Conservation (phyloP, 192 early-diverging fungal genomes). For the Gamsiella multidivaricata region DNA sequence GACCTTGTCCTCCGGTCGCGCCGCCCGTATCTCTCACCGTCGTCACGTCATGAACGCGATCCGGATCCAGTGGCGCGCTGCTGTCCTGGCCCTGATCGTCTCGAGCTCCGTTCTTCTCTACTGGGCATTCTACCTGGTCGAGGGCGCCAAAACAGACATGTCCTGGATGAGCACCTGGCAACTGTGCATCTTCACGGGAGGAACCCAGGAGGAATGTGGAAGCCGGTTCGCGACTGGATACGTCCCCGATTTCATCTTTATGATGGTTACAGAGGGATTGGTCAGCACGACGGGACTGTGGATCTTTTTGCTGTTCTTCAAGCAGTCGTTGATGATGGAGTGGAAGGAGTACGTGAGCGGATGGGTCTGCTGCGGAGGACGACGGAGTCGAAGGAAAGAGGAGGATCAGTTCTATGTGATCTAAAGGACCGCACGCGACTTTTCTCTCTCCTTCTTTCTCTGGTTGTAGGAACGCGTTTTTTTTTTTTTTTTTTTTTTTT, state of each 20-base stretch:
- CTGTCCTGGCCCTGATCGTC: slow-evolving; percentile 53
- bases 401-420: slow-evolving; percentile 64
- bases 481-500: neutral
- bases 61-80: slow-evolving; percentile 65
- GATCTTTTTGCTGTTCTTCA: slow-evolving; percentile 58
- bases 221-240: slow-evolving; percentile 30
- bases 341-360: slow-evolving; percentile 62
- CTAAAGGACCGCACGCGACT: slow-evolving; percentile 17
- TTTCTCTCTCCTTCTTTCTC: too few relatives aligned
- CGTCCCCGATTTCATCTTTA: slow-evolving; percentile 58
- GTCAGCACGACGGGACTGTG: slow-evolving; percentile 60
- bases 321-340: slow-evolving; percentile 55
- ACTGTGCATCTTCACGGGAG: slow-evolving; percentile 54
- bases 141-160: slow-evolving; percentile 50
- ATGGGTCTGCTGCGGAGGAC: slow-evolving; percentile 47
- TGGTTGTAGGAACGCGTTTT: neutral
- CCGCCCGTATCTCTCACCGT: slow-evolving; percentile 49
- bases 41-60: slow-evolving; percentile 64
- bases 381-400: slow-evolving; percentile 29
- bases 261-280: slow-evolving; percentile 58
- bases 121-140: slow-evolving; percentile 62
- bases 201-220: slow-evolving; percentile 52
- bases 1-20: slow-evolving; percentile 35
- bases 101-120: slow-evolving; percentile 59
- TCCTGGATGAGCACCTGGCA: slow-evolving; percentile 54